Conservation (phyloP, 1,284 basidiomycete genomes). For the Rhizoctonia solani region DNA sequence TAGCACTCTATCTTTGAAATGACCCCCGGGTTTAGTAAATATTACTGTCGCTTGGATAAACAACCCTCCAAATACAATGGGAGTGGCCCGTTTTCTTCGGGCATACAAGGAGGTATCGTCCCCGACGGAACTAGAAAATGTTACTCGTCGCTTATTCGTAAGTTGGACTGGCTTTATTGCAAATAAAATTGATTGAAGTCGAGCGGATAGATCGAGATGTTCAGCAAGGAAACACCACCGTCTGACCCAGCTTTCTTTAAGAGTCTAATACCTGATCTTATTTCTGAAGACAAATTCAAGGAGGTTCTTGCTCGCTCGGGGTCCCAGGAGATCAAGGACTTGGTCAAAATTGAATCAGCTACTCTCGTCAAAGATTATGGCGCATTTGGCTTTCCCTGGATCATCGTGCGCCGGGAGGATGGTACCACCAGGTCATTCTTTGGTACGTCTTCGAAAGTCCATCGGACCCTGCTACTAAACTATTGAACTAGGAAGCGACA, state of each 20-base stretch:
- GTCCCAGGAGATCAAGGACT: conserved; percentile 34
- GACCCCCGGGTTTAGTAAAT: conserved; percentile 1
- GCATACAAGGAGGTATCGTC: conserved; percentile 22
- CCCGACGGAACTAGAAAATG: conserved; percentile 9
- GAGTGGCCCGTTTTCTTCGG: conserved; percentile 25
- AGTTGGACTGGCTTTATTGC: neutral
- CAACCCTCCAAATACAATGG: conserved; percentile 11
- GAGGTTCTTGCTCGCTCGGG: conserved; percentile 18
- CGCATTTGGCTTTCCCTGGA: conserved; percentile 38
- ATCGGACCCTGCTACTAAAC: neutral
- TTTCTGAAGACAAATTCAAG: conserved; percentile 17
- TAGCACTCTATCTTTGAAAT: neutral
- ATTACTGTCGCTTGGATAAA: conserved; percentile 15
- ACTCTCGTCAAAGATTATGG: conserved; percentile 26
- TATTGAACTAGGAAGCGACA: conserved; percentile 26
- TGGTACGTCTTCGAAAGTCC: conserved; percentile 1
- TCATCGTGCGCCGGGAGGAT: conserved; percentile 17
- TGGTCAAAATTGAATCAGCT: conserved; percentile 23
- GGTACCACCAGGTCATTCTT: conserved; percentile 15
- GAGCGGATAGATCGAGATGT: neutral
- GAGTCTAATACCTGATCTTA: conserved; percentile 6
- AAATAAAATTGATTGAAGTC: neutral
- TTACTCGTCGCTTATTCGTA: conserved; percentile 19
- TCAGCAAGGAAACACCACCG: conserved; percentile 9
- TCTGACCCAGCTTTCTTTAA: conserved; percentile 3